Evolutionary conservation across 2,329 filamentous ascomycete species (phyloP).

Genomic region (Beauveria caledonica): DNA sequence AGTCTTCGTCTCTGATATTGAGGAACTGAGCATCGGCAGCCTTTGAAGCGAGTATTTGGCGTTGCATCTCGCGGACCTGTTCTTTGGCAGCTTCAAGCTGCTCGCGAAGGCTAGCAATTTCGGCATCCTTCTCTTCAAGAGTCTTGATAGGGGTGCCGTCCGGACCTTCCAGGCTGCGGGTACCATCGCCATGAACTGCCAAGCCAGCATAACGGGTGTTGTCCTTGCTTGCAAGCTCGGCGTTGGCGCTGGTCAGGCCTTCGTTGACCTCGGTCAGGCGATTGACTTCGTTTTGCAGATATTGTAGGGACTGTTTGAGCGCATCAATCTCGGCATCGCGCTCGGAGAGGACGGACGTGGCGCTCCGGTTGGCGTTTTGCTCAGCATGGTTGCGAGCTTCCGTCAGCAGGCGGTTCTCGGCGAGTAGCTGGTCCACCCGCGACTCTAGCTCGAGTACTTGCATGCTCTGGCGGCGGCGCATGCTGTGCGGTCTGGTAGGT

Average conservation of each 20-base stretch:
- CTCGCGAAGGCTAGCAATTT: constrained; percentile 68
- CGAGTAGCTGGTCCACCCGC: constrained; percentile 72
- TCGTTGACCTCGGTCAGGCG: constrained; percentile 78
- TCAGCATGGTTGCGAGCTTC: constrained; percentile 66
- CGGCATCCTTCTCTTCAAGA: constrained; percentile 72
- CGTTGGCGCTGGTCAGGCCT: constrained; percentile 67
- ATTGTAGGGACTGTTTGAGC: constrained; percentile 69
- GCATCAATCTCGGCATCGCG: constrained; percentile 81
- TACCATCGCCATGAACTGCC: constrained; percentile 54
- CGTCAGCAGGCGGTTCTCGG: constrained; percentile 74
- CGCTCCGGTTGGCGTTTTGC: constrained; percentile 53
- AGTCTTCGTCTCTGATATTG: constrained; percentile 76
- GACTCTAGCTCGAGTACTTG: constrained; percentile 88
- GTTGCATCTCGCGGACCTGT: constrained; percentile 44
- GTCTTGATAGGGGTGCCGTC: constrained; percentile 54
- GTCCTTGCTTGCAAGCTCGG: constrained; percentile 66
- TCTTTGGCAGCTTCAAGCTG: constrained; percentile 68
- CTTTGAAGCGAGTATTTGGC: constrained; percentile 49
- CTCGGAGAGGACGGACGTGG: constrained; percentile 64
- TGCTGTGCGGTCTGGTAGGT: constrained; percentile 86
- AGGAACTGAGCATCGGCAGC: constrained; percentile 66
- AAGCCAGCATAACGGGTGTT: constrained; percentile 61
- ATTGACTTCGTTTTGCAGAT: constrained; percentile 72
- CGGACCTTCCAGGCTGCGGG: constrained; percentile 61
- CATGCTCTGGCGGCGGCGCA: constrained; percentile 96